These are phyloP conservation scores for Penicillium coffeae DNA, from an alignment of 495 filamentous ascomycete genomes.

Conservation along the genomic window DNA sequence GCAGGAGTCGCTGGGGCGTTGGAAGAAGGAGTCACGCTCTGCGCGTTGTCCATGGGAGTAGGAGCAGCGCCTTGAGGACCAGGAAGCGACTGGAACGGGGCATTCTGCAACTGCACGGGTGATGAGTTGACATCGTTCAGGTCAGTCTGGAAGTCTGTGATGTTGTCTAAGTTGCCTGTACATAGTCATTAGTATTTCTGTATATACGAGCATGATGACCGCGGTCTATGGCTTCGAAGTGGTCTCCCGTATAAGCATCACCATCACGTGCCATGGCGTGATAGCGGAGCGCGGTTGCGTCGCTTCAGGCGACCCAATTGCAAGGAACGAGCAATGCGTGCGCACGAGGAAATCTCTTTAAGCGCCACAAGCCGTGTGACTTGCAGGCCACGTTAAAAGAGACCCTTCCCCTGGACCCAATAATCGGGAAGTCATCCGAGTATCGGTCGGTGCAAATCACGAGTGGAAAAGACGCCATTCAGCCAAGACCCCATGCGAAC, in stretches of 20 bases:
- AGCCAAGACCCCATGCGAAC: slow-evolving; percentile 9
- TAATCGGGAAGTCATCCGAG: not conserved
- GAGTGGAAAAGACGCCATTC: slow-evolving; percentile 15
- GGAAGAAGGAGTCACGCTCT: slow-evolving; percentile 14
- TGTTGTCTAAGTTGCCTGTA: slow-evolving; percentile 30
- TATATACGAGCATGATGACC: not conserved
- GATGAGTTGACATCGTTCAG: slow-evolving; percentile 27
- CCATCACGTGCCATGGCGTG: slow-evolving; percentile 45
- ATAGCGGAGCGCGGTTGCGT: slow-evolving; percentile 28
- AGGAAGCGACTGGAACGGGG: slow-evolving; percentile 24
- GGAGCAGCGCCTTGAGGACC: slow-evolving; percentile 22
- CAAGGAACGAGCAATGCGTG: slow-evolving; percentile 12
- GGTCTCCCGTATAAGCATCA: not conserved
- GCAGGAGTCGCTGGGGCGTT: slow-evolving; percentile 15
- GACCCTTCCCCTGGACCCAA: slow-evolving; percentile 5
- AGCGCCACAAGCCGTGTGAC: slow-evolving; percentile 14
- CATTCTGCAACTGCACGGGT: slow-evolving; percentile 25
- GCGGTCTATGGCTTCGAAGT: not conserved
- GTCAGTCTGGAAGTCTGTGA: slow-evolving; percentile 32
- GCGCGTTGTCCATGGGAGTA: slow-evolving; percentile 21
- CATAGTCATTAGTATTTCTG: slow-evolving; percentile 14
- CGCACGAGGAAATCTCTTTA: slow-evolving; percentile 2
- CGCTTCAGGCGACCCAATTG: slow-evolving; percentile 18
- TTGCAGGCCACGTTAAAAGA: slow-evolving; percentile 17
- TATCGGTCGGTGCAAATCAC: not conserved